Evolutionary conservation across 2,329 filamentous ascomycete genomes (phyloP), one percentile per base, ranked within the genome.

Genomic region (Monilinia vaccinii-corymbosi): DNA sequence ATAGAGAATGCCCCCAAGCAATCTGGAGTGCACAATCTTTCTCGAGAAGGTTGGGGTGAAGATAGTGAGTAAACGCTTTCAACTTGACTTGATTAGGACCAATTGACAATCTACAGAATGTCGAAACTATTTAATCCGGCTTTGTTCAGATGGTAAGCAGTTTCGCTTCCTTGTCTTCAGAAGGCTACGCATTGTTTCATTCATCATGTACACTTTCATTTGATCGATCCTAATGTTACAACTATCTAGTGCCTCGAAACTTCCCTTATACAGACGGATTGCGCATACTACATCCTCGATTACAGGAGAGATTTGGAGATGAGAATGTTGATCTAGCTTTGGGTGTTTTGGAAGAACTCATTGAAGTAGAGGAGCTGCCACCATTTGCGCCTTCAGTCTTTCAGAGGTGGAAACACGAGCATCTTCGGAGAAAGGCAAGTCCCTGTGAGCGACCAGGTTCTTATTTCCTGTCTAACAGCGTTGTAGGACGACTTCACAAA

Each of bases 201-300:
- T 28, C 11, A 11, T 18, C 18, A 32, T 18, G 11, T 18, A 31
- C n/a, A 18, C 23, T 28, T 38, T 44, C 13, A 6, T 16, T 21
- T 16, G 7, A 18, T 31, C 3, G 38, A 25, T 58, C 25, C 45
- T 58, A 13, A 58, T 44, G 14, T 28, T 16, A 42, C 18, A 42
- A 31, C 56, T 73, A 72, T 11, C 73, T 75, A 62, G 73, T 78
- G 32, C 77, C 76, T 44, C 73, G 76, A 47, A 78, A 78, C 58
- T 77, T 75, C 60, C 74, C 76, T 59, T 78, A 78, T 61, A 73
- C 73, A 55, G 76, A 78, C 66, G 76, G 76, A 13, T 70, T 78
- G 38, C 73, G 73, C 50, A 71, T 76, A 59, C 74, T 77, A 31
- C 77, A 78, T 60, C 66, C 77, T 14, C 70, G 77, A 42, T 65